These are phyloP conservation scores for Pseudocercospora crystallina DNA, from an alignment of 2,329 filamentous ascomycete genomes.

Conservation along the genomic window DNA sequence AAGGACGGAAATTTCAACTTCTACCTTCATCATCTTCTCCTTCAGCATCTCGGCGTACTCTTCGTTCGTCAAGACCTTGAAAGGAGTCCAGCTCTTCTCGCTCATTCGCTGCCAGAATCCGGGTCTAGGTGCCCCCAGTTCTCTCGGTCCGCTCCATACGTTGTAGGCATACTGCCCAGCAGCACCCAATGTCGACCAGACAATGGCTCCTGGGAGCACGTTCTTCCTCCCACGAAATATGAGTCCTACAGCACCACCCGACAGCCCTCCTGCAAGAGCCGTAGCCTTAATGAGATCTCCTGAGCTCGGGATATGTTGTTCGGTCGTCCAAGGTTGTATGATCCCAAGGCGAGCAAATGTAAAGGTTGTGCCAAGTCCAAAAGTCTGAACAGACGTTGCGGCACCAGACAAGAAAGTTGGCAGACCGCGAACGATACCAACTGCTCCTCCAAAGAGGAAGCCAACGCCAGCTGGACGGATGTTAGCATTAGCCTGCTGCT, in stretches of 20 bases:
- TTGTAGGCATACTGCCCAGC: conserved; percentile 59
- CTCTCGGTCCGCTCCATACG: conserved; percentile 43
- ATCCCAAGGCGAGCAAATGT: conserved; percentile 59
- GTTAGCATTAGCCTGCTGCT: conserved; percentile 7
- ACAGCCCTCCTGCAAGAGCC: conserved; percentile 67
- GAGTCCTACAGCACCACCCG: conserved; percentile 55
- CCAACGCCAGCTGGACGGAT: conserved; percentile 60
- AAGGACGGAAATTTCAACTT: conserved; percentile 74
- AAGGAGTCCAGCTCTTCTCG: conserved; percentile 68
- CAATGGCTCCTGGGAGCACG: conserved; percentile 57
- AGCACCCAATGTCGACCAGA: conserved; percentile 60
- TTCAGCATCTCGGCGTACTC: conserved; percentile 70
- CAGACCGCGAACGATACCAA: conserved; percentile 59
- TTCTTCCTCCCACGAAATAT: conserved; percentile 59
- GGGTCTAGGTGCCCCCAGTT: conserved; percentile 37
- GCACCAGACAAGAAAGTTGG: conserved; percentile 69
- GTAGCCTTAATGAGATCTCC: conserved; percentile 66
- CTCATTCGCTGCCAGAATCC: conserved; percentile 51
- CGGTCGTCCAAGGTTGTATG: conserved; percentile 35
- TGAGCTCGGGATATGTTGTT: conserved; percentile 23
- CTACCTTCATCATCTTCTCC: conserved; percentile 69
- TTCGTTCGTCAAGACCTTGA: conserved; percentile 68
- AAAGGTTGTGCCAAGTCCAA: conserved; percentile 72
- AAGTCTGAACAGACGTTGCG: conserved; percentile 76
- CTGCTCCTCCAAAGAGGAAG: conserved; percentile 53